A percentile compares a stretch with the other conserved stretches of the same genome.
Evolutionary conservation across 2,329 filamentous ascomycete species (phyloP).

Genomic region (Anthostomella pinea): DNA sequence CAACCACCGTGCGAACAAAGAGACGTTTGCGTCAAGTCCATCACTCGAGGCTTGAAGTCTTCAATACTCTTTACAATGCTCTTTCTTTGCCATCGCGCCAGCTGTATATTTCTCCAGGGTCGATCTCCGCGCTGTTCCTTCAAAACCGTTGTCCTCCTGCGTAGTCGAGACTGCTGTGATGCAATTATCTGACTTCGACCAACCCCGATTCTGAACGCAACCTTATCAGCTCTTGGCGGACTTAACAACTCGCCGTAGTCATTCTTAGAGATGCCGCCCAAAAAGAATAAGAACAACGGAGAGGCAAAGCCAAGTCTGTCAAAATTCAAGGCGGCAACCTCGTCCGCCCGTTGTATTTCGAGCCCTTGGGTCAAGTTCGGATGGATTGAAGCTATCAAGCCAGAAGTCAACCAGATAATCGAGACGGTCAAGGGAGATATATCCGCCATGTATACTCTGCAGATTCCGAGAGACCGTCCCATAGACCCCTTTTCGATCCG

Average conservation of each 20-base stretch:
- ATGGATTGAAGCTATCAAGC: conserved; percentile 20
- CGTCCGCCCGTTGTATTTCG: conserved; percentile 19
- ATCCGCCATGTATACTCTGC: conserved; percentile 20
- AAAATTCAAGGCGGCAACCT: too few species aligned
- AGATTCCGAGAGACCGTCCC: conserved; percentile 14
- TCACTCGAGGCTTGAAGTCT: neutral
- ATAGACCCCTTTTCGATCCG: conserved; percentile 15
- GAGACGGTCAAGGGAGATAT: conserved; percentile 9
- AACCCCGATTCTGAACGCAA: too few species aligned
- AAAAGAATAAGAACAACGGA: too few species aligned
- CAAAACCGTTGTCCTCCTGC: too few species aligned
- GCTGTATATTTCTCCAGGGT: neutral
- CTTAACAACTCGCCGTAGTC: too few species aligned
- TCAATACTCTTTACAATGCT: neutral
- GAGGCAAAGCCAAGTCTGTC: too few species aligned
- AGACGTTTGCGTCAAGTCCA: neutral
- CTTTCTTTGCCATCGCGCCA: too few species aligned
- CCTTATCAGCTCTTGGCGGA: too few species aligned
- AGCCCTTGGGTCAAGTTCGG: conserved; percentile 20
- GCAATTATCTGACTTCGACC: too few species aligned
- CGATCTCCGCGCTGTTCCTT: too few species aligned
- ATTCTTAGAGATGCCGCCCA: too few species aligned
- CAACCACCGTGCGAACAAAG: neutral
- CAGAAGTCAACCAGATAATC: conserved; percentile 12
- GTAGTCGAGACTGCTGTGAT: too few species aligned